Percentiles rank a stretch among this genome's conserved stretches.
Evolutionary conservation across 1,139 yeast species (phyloP).

Genomic region (Suhomyces taliae): DNA sequence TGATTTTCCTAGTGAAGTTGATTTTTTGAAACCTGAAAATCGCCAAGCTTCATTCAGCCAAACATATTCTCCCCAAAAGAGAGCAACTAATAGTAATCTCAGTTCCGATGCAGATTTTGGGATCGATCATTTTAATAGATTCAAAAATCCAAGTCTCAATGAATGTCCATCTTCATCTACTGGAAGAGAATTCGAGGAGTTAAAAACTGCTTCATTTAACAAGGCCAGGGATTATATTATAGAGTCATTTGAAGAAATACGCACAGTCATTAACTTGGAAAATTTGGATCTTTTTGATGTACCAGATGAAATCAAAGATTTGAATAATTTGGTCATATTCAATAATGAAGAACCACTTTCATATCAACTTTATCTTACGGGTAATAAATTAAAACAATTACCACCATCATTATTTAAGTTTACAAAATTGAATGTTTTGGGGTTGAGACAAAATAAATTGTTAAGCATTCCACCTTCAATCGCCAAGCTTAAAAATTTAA

Average conservation of each 20-base stretch:
- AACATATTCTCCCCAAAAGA: constrained; percentile 11
- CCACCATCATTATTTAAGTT: constrained; percentile 54
- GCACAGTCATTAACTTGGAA: constrained; percentile 43
- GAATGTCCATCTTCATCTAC: constrained; percentile 27
- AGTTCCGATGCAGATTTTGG: constrained; percentile 52
- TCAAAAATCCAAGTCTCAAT: constrained; percentile 28
- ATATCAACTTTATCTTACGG: constrained; percentile 49
- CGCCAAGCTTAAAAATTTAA: constrained; percentile 39
- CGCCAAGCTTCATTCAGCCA: constrained; percentile 2
- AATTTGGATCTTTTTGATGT: constrained; percentile 40
- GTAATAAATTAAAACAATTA: constrained; percentile 50
- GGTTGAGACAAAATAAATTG: constrained; percentile 53
- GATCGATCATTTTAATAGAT: constrained; percentile 46
- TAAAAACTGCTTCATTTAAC: constrained; percentile 8
- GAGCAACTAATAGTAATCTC: constrained; percentile 9
- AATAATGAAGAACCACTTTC: constrained; percentile 30
- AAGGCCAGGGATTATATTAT: constrained; percentile 37
- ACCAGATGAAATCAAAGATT: constrained; percentile 58
- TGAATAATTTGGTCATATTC: constrained; percentile 47
- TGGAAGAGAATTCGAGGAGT: constrained; percentile 12
- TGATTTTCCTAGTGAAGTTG: constrained; percentile 12
- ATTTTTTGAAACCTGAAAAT: constrained; percentile 9
- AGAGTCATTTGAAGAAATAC: constrained; percentile 41
- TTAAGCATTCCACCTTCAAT: constrained; percentile 54
- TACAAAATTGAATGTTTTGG: constrained; percentile 51